Evolutionary conservation across 257 asterid genomes (phyloP), one percentile per base, ranked within the genome.

Genomic region (Solanum rostratum): DNA sequence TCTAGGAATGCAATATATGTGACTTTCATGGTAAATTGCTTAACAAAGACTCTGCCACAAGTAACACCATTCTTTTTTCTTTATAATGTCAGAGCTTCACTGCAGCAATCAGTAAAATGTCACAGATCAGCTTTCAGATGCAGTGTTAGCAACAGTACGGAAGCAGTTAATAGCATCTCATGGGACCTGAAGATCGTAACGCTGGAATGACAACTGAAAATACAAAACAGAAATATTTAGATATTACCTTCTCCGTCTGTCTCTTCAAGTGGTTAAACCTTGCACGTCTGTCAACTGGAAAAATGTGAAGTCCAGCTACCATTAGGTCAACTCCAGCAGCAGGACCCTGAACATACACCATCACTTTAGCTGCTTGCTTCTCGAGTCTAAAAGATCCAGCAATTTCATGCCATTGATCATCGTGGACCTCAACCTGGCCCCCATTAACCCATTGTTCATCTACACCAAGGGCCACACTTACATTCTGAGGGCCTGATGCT

Each of bases 381-480:
- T 95, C 99, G 3, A 95, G 89, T 88, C 99, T 91, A 87, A 95
- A 94, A 24, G 99, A 93, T 50, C 94, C 99, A n/a, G 97, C 95
- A 66, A 93, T 83, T 88, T 95, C 99, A 84, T 92, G 98, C 99
- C 99, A 97, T 83, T 86, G 89, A 81, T 93, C 97, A 86, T 92
- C 95, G 65, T 59, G 52, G 65, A 90, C 85, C 90, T 93, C 98
- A 66, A 93, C 92, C 87, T 97, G 98, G 43, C 99, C 99, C 16
- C 99, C 98, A 43, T 97, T 97, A 53, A 92, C 95, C 98, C 98
- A 97, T 71, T 93, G 93, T 59, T 88, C 87, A 57, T 97, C 99
- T 57, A 94, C 99, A 3, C 96, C 93, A 55, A 97, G 93, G 73
- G 98, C 98, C 84, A 97, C 92, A 29, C 90, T 92, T 22, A 95